These are phyloP conservation scores for Claviceps pazoutovae DNA, from an alignment of 2,329 filamentous ascomycete genomes.

Conservation along the genomic window DNA sequence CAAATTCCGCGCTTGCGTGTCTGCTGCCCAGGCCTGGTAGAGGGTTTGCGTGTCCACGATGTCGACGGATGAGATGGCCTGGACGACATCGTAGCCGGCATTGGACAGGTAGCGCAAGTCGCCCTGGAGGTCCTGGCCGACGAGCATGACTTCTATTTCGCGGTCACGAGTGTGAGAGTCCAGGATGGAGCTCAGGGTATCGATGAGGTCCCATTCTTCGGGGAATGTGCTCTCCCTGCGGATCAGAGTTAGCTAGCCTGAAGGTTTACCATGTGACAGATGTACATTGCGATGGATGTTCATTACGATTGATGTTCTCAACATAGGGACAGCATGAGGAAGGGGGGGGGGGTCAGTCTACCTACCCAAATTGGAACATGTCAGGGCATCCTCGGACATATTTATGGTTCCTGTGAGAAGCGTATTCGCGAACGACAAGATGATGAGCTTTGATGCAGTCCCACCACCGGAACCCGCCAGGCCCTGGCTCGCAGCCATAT, in stretches of 20 bases:
- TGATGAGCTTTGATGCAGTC: slow-evolving; percentile 55
- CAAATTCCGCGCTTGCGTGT: slow-evolving; percentile 41
- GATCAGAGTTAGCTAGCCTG: too few relatives aligned
- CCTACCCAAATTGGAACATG: slow-evolving; percentile 61
- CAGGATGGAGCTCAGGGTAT: slow-evolving; percentile 24
- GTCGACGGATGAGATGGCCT: slow-evolving; percentile 41
- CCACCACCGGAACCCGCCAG: slow-evolving; percentile 52
- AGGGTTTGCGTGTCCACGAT: slow-evolving; percentile 60
- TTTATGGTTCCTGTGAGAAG: slow-evolving; percentile 48
- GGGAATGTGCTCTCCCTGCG: slow-evolving; percentile 30
- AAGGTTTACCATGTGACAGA: neutral
- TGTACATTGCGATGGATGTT: neutral
- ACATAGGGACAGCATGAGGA: neutral
- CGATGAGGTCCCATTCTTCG: slow-evolving; percentile 17
- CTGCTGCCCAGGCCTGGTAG: slow-evolving; percentile 47
- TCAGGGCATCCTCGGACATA: slow-evolving; percentile 64
- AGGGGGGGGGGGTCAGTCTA: neutral
- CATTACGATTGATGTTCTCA: neutral
- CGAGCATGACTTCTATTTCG: slow-evolving; percentile 49
- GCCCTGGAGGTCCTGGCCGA: slow-evolving; percentile 58
- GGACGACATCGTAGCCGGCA: slow-evolving; percentile 48
- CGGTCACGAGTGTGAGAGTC: slow-evolving; percentile 12
- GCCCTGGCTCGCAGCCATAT: slow-evolving; percentile 41
- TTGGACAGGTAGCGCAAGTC: slow-evolving; percentile 56
- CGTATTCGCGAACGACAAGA: slow-evolving; percentile 59